Evolutionary conservation across 176 grass and related monocot species (phyloP), one percentile per base, ranked within the genome.

Genomic region (Oryza officinalis): DNA sequence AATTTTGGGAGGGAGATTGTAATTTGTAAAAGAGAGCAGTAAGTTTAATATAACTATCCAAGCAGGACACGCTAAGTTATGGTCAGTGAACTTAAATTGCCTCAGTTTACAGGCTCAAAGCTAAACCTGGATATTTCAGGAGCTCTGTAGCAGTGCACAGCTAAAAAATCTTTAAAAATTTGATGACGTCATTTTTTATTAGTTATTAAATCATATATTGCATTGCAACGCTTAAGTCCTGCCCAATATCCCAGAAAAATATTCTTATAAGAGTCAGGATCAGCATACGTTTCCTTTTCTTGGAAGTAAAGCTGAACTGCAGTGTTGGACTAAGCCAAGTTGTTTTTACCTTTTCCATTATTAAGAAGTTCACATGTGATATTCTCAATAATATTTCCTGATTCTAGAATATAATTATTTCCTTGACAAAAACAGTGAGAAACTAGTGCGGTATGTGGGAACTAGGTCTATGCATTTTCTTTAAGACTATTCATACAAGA

Each of bases 321-420:
- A 10, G 44, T 31, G 59, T 65, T 20, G 38, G 6, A 27, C 22
- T 13, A 35, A 50, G 80, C 40, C 27, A 35, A 68, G 38, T 40
- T 54, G 27, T 8, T 76, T 49, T 81, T 76, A 30, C 6, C 25
- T 18, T 65, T 30, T 74, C 30, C 40, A 46, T 65, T 59, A 65
- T 47, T 57, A 57, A 57, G 9, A 72, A 44, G 15, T 52, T 64
- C 71, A 33, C 6, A 22, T 17, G 30, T 2, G 14, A 79, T 86
- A 46, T n/a, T 45, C 54, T 11, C 14, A 63, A 2, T 4, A 10
- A 45, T 38, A 28, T 38, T 52, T 27, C 44, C 72, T 72, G n/a
- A 82, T 72, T 45, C 27, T 71, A 82, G n/a, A 1, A 37, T 63
- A 66, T 32, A 71, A 54, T 31, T 60, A 44, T 65, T 71, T 73